Percentiles rank a stretch among this genome's conserved stretches.
These are phyloP conservation scores for Candida insectalens DNA, from an alignment of 805 yeast genomes.

Conservation along the genomic window DNA sequence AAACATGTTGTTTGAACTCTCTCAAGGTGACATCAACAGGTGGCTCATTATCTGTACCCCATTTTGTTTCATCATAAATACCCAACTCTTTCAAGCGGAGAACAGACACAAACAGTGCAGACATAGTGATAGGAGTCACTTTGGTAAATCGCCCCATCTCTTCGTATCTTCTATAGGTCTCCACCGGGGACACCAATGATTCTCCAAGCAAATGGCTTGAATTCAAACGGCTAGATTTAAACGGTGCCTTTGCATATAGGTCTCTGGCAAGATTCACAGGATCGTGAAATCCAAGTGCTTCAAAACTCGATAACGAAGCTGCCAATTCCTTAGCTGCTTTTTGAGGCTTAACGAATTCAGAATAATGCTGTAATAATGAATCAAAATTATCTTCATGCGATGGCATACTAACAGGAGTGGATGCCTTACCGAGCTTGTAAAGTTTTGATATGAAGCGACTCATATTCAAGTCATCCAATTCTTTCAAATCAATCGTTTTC, in stretches of 20 bases:
- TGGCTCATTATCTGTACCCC: constrained; percentile 24
- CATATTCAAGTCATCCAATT: constrained; percentile 18
- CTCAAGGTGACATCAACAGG: constrained; percentile 54
- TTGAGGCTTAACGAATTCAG: constrained; percentile 1
- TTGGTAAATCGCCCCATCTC: constrained; percentile 9
- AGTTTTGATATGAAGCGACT: constrained; percentile 17
- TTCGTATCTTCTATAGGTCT: constrained; percentile 20
- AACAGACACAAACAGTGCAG: constrained; percentile 42
- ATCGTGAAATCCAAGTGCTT: constrained; percentile 4
- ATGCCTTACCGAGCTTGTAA: constrained; percentile 14
- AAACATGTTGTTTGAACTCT: constrained; percentile 38
- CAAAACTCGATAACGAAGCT: neutral
- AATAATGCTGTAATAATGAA: constrained; percentile 1
- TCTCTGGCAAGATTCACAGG: constrained; percentile 19
- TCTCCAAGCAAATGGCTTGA: constrained; percentile 24
- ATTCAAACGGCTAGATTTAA: constrained; percentile 15
- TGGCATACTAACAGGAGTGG: neutral
- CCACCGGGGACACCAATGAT: constrained; percentile 22
- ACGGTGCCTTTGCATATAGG: constrained; percentile 8
- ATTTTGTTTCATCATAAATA: constrained; percentile 14
- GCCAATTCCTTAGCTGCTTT: neutral
- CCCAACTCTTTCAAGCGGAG: constrained; percentile 16
- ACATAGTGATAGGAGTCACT: constrained; percentile 20
- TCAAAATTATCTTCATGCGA: neutral
- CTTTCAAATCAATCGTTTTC: constrained; percentile 4